Base-by-base conservation (phyloP, 768 basidiomycete genomes). In the Crassisporium funariophilum region DNA sequence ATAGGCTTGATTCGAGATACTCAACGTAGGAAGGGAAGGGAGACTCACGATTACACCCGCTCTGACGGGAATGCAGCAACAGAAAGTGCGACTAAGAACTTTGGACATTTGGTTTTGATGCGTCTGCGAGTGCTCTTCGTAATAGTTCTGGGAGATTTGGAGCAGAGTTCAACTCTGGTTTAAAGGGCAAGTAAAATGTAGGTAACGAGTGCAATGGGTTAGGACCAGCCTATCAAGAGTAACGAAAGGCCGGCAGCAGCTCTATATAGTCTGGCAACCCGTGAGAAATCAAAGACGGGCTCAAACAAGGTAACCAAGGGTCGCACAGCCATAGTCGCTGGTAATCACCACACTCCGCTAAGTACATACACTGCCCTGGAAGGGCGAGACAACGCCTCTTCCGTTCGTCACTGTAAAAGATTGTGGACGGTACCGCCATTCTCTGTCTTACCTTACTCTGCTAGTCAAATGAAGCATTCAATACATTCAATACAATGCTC, bases 11-110 rank as follows among this genome's bases (percentile, higher is more conserved):
- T 17, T 21, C 19, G 29, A 41, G 19, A 13, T 9, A 24, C 12
- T 27, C 15, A 17, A 21, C 37, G 29, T 20, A 35, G 8, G 10
- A 24, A 12, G 34, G 22, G 21, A 24, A 25, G 17, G 10, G 22
- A 16, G 19, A 65, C 76, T 53, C 47, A 77, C 75, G 37, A 77
- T 62, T 36, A 73, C 74, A 37, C 76, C 78, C 35, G 69, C 71
- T 53, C 78, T 63, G 25, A 74, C 73, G 7, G 78, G 76, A 40
- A 78, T 69, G 60, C 76, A 77, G 66, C 74, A 75, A 55, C 75
- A 77, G 59, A 76, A 77, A 29, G 67, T 76, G 54, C 75, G 72
- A 39, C 69, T 67, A 35, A 49, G 53, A 50, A 74, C 67, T 45
- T 63, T 58, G 15, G 64, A 62, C 67, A 71, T 72, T 51, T 50